Conservation (phyloP, 2,329 filamentous ascomycete genomes). For the Didymellaceae sp. region DNA sequence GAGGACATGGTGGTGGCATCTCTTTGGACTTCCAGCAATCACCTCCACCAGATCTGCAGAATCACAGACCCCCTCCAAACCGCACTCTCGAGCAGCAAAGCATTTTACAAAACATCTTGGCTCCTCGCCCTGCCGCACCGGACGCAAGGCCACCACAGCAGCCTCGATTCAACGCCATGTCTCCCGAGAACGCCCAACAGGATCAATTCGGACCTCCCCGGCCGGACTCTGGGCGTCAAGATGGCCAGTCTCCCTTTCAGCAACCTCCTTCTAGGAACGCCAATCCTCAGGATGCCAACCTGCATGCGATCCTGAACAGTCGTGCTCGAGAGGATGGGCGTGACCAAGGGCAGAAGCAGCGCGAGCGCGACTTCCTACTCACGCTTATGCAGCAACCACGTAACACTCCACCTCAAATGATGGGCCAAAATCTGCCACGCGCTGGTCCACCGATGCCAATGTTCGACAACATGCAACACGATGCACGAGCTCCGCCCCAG, state of each 20-base stretch:
- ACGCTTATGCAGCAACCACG: constrained; percentile 74
- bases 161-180: constrained; percentile 42
- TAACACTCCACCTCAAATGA: constrained; percentile 42
- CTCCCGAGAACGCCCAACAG: constrained; percentile 40
- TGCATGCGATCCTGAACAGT: constrained; percentile 47
- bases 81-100: constrained; percentile 46
- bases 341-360: constrained; percentile 57
- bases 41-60: constrained; percentile 37
- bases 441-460: constrained; percentile 42
- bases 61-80: constrained; percentile 28
- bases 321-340: constrained; percentile 48
- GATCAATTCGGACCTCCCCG: constrained; percentile 43
- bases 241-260: constrained; percentile 40
- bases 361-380: constrained; percentile 83
- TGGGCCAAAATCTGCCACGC: constrained; percentile 46
- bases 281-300: constrained; percentile 42
- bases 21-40: constrained; percentile 44
- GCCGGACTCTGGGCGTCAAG: constrained; percentile 39
- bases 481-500: constrained; percentile 44
- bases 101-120: constrained; percentile 46
- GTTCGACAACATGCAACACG: constrained; percentile 39
- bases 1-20: constrained; percentile 38
- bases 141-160: constrained; percentile 42
- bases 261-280: constrained; percentile 40
- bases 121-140: constrained; percentile 37